A percentile compares a stretch with the other conserved stretches of the same genome.
Conservation (phyloP, 1,139 yeast genomes). For the Geotrichum bryndzae region DNA sequence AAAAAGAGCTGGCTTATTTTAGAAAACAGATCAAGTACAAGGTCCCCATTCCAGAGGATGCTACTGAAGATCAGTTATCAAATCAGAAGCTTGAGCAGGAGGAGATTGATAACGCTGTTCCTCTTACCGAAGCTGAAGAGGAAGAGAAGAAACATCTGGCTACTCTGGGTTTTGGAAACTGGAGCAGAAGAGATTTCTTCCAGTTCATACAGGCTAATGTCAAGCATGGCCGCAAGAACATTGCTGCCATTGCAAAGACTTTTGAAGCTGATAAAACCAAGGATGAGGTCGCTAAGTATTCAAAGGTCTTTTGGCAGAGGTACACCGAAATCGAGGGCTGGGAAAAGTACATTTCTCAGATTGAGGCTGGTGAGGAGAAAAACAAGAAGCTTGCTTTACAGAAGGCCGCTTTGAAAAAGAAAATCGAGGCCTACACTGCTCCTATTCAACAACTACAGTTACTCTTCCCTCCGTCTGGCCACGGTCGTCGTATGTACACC, state of each 20-base stretch:
- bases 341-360: constrained; percentile 78
- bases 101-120: constrained; percentile 64
- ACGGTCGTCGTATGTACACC: constrained; percentile 77
- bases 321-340: constrained; percentile 72
- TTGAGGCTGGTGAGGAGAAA: constrained; percentile 83
- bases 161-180: constrained; percentile 62
- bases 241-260: constrained; percentile 55
- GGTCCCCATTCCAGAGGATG: constrained; percentile 52
- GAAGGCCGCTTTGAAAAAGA: constrained; percentile 55
- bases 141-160: constrained; percentile 55
- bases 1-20: constrained; percentile 70
- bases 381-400: constrained; percentile 58
- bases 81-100: constrained; percentile 50
- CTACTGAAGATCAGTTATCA: constrained; percentile 45
- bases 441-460: constrained; percentile 74
- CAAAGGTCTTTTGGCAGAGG: constrained; percentile 68
- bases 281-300: constrained; percentile 65
- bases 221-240: constrained; percentile 64
- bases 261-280: constrained; percentile 53
- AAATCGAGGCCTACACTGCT: constrained; percentile 55
- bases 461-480: constrained; percentile 76
- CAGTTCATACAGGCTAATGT: constrained; percentile 78
- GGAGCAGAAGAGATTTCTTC: constrained; percentile 88
- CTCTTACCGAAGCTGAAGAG: constrained; percentile 71
- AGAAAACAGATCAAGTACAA: constrained; percentile 69